Evolutionary conservation across 805 yeast species (phyloP).

Genomic region (Schizosaccharomyces osmophilus): DNA sequence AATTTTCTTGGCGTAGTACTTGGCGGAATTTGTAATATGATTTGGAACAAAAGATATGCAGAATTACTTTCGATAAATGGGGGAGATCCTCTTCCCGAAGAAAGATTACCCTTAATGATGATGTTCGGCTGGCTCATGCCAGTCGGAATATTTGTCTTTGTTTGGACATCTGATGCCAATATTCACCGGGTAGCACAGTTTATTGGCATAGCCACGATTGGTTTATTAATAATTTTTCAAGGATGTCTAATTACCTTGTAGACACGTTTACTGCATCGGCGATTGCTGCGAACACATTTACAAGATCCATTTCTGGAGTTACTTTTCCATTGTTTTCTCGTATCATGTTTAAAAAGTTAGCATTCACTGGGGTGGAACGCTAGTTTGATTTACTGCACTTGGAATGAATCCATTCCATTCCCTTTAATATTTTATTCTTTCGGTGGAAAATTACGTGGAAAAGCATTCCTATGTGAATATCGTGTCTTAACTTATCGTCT

Average conservation of each 20-base stretch:
- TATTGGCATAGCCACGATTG: conserved; percentile 38
- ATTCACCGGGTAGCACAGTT: conserved; percentile 8
- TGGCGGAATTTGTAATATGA: conserved; percentile 15
- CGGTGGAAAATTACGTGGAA: conserved; percentile 15
- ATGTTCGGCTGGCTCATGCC: conserved; percentile 18
- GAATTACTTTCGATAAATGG: conserved; percentile 12
- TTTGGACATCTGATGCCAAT: conserved; percentile 28
- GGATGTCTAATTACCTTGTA: conserved; percentile 42
- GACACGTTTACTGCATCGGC: conserved; percentile 65
- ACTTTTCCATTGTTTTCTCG: conserved; percentile 32
- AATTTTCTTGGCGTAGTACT: conserved; percentile 13
- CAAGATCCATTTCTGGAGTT: conserved; percentile 31
- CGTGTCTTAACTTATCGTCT: background rate
- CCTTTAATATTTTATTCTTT: conserved; percentile 29
- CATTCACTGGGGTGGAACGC: conserved; percentile 31
- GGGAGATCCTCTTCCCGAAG: conserved; percentile 33
- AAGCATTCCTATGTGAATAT: background rate
- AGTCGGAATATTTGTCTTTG: conserved; percentile 32
- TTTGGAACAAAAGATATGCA: conserved; percentile 12
- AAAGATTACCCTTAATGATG: conserved; percentile 32
- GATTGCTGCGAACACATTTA: conserved; percentile 53
- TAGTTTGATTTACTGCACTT: conserved; percentile 27
- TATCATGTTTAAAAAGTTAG: conserved; percentile 31
- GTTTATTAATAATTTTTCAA: conserved; percentile 37
- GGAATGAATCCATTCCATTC: conserved; percentile 28